These are phyloP conservation scores for Rhynchosporium secalis DNA, from an alignment of 2,329 filamentous ascomycete species.

Conservation along the genomic window DNA sequence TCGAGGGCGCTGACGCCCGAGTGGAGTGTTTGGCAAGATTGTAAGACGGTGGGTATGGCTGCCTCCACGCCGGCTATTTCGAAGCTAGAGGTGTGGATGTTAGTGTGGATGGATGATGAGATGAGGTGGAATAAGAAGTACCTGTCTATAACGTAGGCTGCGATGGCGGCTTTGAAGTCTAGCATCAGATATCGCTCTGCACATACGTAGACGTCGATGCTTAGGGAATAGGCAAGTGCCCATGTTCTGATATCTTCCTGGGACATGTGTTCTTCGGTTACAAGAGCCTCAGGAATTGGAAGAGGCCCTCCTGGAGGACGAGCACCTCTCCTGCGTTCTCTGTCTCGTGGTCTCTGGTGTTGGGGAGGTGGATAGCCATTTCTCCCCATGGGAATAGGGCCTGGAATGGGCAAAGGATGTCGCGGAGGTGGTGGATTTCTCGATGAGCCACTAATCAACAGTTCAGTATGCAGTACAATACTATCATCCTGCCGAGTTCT, in stretches of 20 bases:
- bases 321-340: slow-evolving; percentile 27
- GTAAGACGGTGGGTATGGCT: slow-evolving; percentile 42
- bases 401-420: slow-evolving; percentile 26
- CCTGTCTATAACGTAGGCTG: slow-evolving; percentile 46
- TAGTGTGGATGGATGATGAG: too few species aligned
- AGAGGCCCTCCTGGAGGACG: slow-evolving; percentile 23
- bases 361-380: slow-evolving; percentile 25
- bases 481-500: too few species aligned
- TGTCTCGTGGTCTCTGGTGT: slow-evolving; percentile 24
- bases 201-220: slow-evolving; percentile 51
- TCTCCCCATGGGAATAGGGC: slow-evolving; percentile 25
- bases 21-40: slow-evolving; percentile 47
- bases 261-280: slow-evolving; percentile 38
- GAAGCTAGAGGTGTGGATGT: slow-evolving; percentile 31
- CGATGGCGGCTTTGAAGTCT: slow-evolving; percentile 47
- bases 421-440: slow-evolving; percentile 35
- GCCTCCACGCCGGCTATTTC: slow-evolving; percentile 37
- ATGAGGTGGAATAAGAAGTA: not conserved
- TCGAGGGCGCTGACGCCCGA: slow-evolving; percentile 47
- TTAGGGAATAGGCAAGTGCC: slow-evolving; percentile 49
- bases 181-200: slow-evolving; percentile 51
- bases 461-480: too few species aligned
- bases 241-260: slow-evolving; percentile 50
- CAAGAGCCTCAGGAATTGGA: slow-evolving; percentile 24
- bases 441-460: slow-evolving; percentile 35